Base-by-base conservation (phyloP, 352 stramenopile genomes). In the Pythium rishiriense region DNA sequence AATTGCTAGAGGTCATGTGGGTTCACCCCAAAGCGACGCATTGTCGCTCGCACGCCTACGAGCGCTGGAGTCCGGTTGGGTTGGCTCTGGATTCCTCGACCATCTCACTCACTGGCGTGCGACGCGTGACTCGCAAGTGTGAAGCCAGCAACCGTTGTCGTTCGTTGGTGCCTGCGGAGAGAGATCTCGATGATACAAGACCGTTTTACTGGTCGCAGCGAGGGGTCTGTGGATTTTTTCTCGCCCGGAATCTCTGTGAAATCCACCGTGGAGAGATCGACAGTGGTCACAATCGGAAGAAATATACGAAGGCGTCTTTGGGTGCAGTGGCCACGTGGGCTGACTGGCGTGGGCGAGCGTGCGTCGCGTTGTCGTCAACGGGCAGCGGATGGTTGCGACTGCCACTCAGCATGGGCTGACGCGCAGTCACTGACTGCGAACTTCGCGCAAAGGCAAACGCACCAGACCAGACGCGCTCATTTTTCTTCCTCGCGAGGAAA, bases 71-170 rank as follows among this genome's bases (percentile, higher is more conserved):
- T 43, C 37, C 12, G 14, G 37, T 43, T 54, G 48, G 48, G 48
- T 54, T 54, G 48, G 28, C 46, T 28, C 17, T 60, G 39, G 39
- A 52, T 61, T 61, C 54, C 17, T 60, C 17, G 37, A 17, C 28
- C 41, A 53, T 52, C 54, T 58, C 33, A 15, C 53, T 6, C 54
- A 7, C 54, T 61, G 41, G 15, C 54, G 54, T 61, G 54, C 54
- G 39, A 61, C 19, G 54, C 21, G 39, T 50, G 54, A 61, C 54
- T 51, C 54, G 54, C 41, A 25, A 17, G 26, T 19, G 12, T 52
- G 41, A 43, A 61, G 25, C 54, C 39, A n/a, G n/a, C n/a, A 43
- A 43, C 19, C 37, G n/a, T n/a, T n/a, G 11, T 17, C 9, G 14
- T n/a, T n/a, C 37, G 4, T n/a, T 4, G 15, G 6, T 1, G 2